phyloP scores from a whole-genome alignment of 345 rosid genomes.

The Syzygium aromaticum region DNA sequence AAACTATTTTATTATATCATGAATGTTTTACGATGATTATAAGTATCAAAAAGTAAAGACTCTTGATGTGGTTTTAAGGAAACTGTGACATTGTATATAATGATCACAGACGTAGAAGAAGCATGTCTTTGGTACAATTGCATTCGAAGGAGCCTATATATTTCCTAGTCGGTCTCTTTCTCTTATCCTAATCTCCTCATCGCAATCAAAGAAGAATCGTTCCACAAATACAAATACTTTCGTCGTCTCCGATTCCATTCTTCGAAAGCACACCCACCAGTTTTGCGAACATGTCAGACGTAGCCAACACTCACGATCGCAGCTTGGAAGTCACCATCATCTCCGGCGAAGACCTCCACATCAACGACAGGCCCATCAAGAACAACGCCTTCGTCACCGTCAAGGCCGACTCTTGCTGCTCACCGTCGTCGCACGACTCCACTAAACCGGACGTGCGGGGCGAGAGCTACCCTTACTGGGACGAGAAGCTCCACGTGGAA shows the following conservation, averaged over 20 bases:
- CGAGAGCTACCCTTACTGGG: conserved; percentile 7
- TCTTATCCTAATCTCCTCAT: background rate
- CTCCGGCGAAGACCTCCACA: conserved; percentile 8
- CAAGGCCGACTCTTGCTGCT: background rate
- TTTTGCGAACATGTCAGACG: background rate
- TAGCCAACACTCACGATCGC: conserved; percentile 1
- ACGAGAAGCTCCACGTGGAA: conserved; percentile 7
- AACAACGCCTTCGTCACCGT: conserved; percentile 2
- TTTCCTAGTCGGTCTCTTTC: background rate
- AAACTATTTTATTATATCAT: background rate
- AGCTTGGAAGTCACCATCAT: conserved; percentile 24
- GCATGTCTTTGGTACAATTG: background rate
- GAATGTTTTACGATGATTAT: rapidly evolving
- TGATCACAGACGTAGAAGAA: background rate
- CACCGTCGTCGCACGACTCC: background rate
- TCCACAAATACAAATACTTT: background rate
- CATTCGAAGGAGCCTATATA: background rate
- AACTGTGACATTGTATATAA: background rate
- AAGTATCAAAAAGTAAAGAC: background rate
- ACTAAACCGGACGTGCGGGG: conserved; percentile 1
- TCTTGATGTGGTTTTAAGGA: background rate
- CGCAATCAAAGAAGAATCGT: background rate
- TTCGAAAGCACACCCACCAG: background rate
- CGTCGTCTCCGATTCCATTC: background rate
- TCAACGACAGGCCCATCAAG: conserved; percentile 1